Base-by-base conservation (phyloP, 805 yeast genomes). In the Lipomyces starkeyi region DNA sequence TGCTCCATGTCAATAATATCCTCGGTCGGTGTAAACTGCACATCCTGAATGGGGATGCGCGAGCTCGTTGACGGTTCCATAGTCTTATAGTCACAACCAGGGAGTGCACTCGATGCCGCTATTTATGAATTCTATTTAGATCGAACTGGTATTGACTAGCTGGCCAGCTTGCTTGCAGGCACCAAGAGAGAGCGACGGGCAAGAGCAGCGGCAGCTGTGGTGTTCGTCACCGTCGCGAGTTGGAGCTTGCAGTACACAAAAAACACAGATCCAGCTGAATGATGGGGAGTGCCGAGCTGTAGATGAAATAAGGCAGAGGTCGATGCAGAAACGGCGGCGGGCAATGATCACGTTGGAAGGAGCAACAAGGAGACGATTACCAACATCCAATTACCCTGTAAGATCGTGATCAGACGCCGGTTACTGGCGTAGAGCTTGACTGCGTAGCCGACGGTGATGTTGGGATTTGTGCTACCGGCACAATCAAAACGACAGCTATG, bases 1-100 rank as follows among this genome's bases (percentile, higher is more conserved):
- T 69, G 72, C 37, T 69, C 72, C 6, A 47, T 35, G n/a, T 69
- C 72, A 25, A 68, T 37, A 7, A 63, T 37, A 43, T 69, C 72
- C 47, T 67, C 71, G 2, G 68, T 65, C 29, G 62, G 49, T 32
- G 37, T 52, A 58, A 67, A 67, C 34, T 53, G 59, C 32, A 67
- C 65, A 29, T 67, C 70, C 49, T 63, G 62, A n/a, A 67, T 63
- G 22, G 70, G 64, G 9, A 61, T 67, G 52, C 67, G 62, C 34
- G 61, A 25, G 52, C 37, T 17, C 27, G 34, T 22, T 14, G 34
- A 11, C 27, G n/a, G 17, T 25, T 53, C 56, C 56, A 53, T 53
- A 13, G 4, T 17, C 9, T 20, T 53, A 14, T 29, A 14, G 29
- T 14, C 34, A 9, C 34, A 53, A 43, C 9, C 49, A 43, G 22